These are phyloP conservation scores for Pyropia yezoensis DNA, from an alignment of 23 red algal species.

Conservation along the genomic window DNA sequence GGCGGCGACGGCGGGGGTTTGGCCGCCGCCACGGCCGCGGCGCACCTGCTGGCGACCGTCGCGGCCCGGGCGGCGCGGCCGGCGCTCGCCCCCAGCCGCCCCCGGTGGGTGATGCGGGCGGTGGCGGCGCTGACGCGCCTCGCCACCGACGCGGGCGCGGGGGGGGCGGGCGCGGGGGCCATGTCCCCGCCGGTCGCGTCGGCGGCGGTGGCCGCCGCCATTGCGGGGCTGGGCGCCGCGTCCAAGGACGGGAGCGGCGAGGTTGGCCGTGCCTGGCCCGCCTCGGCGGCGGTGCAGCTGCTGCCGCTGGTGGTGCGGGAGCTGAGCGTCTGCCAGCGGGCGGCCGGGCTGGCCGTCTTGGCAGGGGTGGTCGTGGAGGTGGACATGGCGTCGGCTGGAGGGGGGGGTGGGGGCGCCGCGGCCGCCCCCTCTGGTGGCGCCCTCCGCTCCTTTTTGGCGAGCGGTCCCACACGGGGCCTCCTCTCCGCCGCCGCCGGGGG, in stretches of 20 bases:
- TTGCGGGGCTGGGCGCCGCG: slow-evolving; percentile 4
- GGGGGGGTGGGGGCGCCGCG: slow-evolving; percentile 23
- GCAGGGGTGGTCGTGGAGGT: not conserved
- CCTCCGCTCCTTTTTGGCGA: slow-evolving; percentile 2
- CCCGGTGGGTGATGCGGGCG: slow-evolving; percentile 31
- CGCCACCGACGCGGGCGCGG: slow-evolving; percentile 4
- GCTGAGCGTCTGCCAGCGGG: no score
- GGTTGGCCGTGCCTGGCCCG: no score
- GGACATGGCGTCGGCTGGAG: slow-evolving; percentile 36
- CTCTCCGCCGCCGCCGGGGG: not conserved
- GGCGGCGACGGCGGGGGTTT: not conserved
- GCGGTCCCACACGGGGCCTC: not conserved
- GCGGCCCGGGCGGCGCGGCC: slow-evolving; percentile 20
- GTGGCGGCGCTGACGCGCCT: slow-evolving; percentile 24
- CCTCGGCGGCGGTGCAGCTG: no score
- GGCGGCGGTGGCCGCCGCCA: slow-evolving; percentile 23
- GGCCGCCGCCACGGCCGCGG: slow-evolving; percentile 12
- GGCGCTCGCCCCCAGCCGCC: slow-evolving; percentile 10
- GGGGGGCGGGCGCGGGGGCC: slow-evolving; percentile 19
- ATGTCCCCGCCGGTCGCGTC: slow-evolving; percentile 18
- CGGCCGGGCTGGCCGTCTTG: no score
- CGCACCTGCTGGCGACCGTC: slow-evolving; percentile 7
- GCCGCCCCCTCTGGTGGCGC: slow-evolving; percentile 17
- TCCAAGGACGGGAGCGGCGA: no score
- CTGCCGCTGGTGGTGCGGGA: no score